Conservation (phyloP, 2,329 filamentous ascomycete species). For the Coniochaeta sp. region DNA sequence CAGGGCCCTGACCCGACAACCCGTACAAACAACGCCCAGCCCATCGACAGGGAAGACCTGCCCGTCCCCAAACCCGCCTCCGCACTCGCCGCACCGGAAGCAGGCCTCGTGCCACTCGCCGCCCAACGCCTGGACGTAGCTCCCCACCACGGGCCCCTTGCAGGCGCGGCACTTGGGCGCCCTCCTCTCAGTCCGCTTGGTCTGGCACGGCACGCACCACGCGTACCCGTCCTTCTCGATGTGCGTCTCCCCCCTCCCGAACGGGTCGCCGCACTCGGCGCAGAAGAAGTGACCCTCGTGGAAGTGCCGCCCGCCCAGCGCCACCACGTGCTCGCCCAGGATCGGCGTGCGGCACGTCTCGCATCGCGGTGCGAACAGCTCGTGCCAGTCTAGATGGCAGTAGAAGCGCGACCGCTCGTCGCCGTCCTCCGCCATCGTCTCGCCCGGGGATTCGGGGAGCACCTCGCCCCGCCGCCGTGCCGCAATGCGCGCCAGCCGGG, state of each 20-base stretch:
- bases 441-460: slow-evolving; percentile 54
- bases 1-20: slow-evolving; percentile 51
- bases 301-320: slow-evolving; percentile 82
- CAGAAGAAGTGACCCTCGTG: slow-evolving; percentile 99
- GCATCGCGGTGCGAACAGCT: slow-evolving; percentile 85
- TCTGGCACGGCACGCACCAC: slow-evolving; percentile 93
- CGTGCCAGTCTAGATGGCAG: slow-evolving; percentile 98
- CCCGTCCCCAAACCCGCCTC: slow-evolving; percentile 55
- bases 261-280: slow-evolving; percentile 95
- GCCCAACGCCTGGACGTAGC: slow-evolving; percentile 83
- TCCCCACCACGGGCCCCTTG: slow-evolving; percentile 74
- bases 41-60: slow-evolving; percentile 56
- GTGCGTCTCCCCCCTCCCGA: slow-evolving; percentile 62
- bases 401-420: slow-evolving; percentile 77
- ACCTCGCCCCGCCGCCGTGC: slow-evolving; percentile 51
- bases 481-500: slow-evolving; percentile 66
- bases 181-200: slow-evolving; percentile 79
- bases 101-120: slow-evolving; percentile 91
- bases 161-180: slow-evolving; percentile 86
- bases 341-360: slow-evolving; percentile 96
- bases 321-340: slow-evolving; percentile 87
- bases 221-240: slow-evolving; percentile 97
- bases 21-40: slow-evolving; percentile 48
- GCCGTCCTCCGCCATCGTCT: slow-evolving; percentile 63
- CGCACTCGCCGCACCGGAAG: slow-evolving; percentile 69